Evolutionary conservation across 805 yeast genomes (phyloP), one percentile per base, ranked within the genome.

Genomic region (Metschnikowia shivogae): DNA sequence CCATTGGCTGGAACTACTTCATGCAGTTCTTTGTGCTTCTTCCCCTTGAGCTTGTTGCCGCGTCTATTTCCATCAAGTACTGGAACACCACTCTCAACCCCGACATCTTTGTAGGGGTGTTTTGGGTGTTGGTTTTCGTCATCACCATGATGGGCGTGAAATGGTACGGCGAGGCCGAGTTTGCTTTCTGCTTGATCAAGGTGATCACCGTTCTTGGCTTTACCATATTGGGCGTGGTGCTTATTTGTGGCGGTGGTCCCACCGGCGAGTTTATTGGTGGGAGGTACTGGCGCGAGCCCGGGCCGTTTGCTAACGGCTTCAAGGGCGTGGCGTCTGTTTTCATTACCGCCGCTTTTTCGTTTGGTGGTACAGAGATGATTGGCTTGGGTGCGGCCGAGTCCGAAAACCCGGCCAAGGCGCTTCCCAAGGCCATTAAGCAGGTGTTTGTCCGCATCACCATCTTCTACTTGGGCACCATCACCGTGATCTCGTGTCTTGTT

Each of bases 91-190:
- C 52, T 5, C 59, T 65, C 7, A 62, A 74, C 55, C 66, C 82
- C 3, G 84, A 78, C 38, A 79, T 78, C 6, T 82, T 74, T 62
- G 80, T 80, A 30, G 72, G 76, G 1, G 72, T 81, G 31, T 81
- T 82, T 54, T 82, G 72, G 55, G 69, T 67, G 4, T 55, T 78
- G 27, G 73, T 82, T 48, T 59, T 78, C 28, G 47, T 62, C 33
- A 76, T 81, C 48, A 81, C 82, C 60, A 62, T 81, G 44, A 75
- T 79, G 44, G 86, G 87, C 54, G 82, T 80, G 31, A 71, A 67
- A 54, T 86, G 86, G 47, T 82, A 81, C 56, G 87, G 86, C 62
- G 88, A 82, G 63, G 80, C 81, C 29, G 88, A 82, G 62, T 80
- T 77, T 53, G 57, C 77, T 36, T 74, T 82, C 54, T 77, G 82